Percentiles rank a stretch among this genome's conserved stretches.
These are phyloP conservation scores for Alternaria sp. DNA, from an alignment of 2,329 filamentous ascomycete species.

Conservation along the genomic window DNA sequence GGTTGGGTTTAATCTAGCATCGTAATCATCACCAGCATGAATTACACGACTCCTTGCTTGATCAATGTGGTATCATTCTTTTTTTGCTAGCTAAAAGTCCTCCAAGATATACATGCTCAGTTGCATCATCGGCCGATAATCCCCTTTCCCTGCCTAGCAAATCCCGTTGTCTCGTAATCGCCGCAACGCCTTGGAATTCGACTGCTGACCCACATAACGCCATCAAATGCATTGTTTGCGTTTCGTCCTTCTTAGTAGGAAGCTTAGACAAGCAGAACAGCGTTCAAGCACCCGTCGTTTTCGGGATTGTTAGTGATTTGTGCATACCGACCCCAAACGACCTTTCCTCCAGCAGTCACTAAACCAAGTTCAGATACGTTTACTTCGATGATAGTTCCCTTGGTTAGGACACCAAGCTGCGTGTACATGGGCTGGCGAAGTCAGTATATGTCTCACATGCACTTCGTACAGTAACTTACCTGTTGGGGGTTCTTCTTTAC, in stretches of 20 bases:
- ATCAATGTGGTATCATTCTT: not conserved
- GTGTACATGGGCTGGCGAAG: slow-evolving; percentile 77
- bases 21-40: not conserved
- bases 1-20: not conserved
- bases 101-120: not conserved
- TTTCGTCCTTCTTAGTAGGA: not conserved
- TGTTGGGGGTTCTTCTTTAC: slow-evolving; percentile 86
- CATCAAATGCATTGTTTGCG: slow-evolving; percentile 18
- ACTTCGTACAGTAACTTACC: not conserved
- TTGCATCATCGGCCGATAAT: not conserved
- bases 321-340: slow-evolving; percentile 47
- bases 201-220: slow-evolving; percentile 12
- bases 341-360: slow-evolving; percentile 89
- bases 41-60: not conserved
- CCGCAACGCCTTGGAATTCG: slow-evolving; percentile 13
- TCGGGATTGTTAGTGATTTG: slow-evolving; percentile 48
- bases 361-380: slow-evolving; percentile 92
- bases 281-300: slow-evolving; percentile 49
- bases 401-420: slow-evolving; percentile 78
- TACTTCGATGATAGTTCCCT: slow-evolving; percentile 70
- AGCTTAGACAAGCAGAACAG: slow-evolving; percentile 43
- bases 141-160: not conserved
- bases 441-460: not conserved
- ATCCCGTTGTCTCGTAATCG: not conserved
- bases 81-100: not conserved